phyloP scores from a whole-genome alignment of 2,329 filamentous ascomycete species.

The Aspergillus intermedius region DNA sequence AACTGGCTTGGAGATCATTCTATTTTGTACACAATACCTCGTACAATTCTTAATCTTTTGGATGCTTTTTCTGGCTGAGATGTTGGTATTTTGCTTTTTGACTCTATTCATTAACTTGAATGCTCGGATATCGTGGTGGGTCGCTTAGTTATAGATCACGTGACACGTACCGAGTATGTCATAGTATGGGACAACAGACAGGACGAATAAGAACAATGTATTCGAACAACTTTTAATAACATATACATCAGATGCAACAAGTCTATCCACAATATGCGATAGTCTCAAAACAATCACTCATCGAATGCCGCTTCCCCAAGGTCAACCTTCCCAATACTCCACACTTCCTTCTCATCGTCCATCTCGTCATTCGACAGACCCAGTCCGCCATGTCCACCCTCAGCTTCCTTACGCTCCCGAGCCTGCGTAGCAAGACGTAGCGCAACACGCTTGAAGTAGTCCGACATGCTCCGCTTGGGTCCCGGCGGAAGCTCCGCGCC shows the following conservation, averaged over 20 bases:
- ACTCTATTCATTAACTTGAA: no score
- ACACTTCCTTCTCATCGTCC: conserved; percentile 92
- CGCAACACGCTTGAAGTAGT: conserved; percentile 95
- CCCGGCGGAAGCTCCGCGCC: conserved; percentile 61
- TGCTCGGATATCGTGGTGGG: no score
- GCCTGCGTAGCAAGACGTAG: conserved; percentile 78
- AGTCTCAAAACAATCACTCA: conserved; percentile 21
- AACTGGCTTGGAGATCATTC: neutral
- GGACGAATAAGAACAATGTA: no score
- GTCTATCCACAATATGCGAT: conserved; percentile 17
- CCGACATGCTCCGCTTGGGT: conserved; percentile 81
- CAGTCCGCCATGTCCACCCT: conserved; percentile 79
- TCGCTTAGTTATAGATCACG: no score
- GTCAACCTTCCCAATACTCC: conserved; percentile 90
- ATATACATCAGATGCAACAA: conserved; percentile 10
- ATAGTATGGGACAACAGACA: no score
- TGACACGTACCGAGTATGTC: no score
- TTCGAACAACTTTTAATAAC: conserved; percentile 1
- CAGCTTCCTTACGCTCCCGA: conserved; percentile 81
- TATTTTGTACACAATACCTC: neutral
- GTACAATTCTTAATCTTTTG: no score
- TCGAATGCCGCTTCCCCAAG: conserved; percentile 52
- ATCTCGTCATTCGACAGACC: conserved; percentile 83
- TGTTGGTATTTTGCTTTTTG: no score
- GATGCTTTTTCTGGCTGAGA: no score